Base-by-base conservation (phyloP, 1,139 yeast species). In the Zygosaccharomyces pseudobailii region DNA sequence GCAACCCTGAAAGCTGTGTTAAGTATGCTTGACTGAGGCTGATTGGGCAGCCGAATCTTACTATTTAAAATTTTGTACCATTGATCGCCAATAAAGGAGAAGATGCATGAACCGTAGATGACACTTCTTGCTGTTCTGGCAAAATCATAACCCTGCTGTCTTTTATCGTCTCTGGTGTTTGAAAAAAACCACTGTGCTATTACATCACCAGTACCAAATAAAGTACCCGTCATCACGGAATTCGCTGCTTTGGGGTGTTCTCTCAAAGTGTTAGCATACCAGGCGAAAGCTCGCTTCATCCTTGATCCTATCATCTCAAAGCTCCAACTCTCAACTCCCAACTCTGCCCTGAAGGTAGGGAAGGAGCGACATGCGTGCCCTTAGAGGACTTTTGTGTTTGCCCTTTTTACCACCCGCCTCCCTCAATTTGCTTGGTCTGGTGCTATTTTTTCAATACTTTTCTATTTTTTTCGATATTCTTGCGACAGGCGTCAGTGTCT, bases 141-240 rank as follows among this genome's bases (percentile, higher is more conserved):
- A 31, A 50, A 58, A 55, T 80, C 79, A 51, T 64, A 76, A 4
- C 47, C 39, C 19, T 30, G 17, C 33, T 10, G 25, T 34, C 33
- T 42, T 39, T 61, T 63, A 24, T 17, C 6, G 43, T 48, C 46
- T 6, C 37, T 38, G 23, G 21, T 39, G 17, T 35, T 45, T 3
- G 80, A 77, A 60, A 81, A 81, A 8, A 75, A 57, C 1, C 66
- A 46, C 62, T 88, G 96, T 0, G 96, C 95, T 27, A 84, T 58
- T 1, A 71, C 66, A 61, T 88, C 96, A 3, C 96, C 96, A 2
- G 78, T 51, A 0, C 87, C 92, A 63, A 87, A 87, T 30, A 87
- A 70, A 24, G 79, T 51, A 6, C 84, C 84, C 1, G 84, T 77
- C 45, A 80, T 70, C 28, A 74, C 46, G 66, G 80, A 75, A 59